Conservation (phyloP, 257 asterid species). For the Petrea volubilis region DNA sequence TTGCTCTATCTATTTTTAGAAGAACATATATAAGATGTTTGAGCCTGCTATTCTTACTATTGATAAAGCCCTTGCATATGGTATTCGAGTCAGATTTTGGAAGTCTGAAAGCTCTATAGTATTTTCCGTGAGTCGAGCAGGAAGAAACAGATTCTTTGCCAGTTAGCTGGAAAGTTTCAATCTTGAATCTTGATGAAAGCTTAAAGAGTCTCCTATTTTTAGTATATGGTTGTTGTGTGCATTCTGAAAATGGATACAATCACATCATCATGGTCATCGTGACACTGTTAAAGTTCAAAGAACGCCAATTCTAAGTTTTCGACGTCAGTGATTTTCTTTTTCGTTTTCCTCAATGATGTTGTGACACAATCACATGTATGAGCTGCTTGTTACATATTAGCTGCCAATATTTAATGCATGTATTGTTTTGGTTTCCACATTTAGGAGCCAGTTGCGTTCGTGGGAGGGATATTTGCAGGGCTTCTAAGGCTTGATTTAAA, state of each 20-base stretch:
- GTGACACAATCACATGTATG: background rate
- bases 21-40: background rate
- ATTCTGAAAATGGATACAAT: background rate
- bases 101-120: no score
- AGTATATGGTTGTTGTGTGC: background rate
- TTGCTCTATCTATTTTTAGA: background rate
- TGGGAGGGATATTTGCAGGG: conserved; percentile 91
- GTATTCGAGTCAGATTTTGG: no score
- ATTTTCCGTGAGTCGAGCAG: background rate
- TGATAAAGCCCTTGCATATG: no score
- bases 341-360: background rate
- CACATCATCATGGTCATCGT: no score
- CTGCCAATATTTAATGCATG: background rate
- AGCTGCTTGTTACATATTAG: background rate
- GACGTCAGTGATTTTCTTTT: background rate
- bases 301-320: background rate
- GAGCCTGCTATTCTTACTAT: no score
- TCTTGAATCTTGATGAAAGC: background rate
- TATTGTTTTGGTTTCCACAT: background rate
- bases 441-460: conserved; percentile 87
- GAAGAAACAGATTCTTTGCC: background rate
- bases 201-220: background rate
- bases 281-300: background rate
- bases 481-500: conserved; percentile 78
- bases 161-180: background rate